These are phyloP conservation scores for Beverwykella pulmonaria DNA, from an alignment of 495 filamentous ascomycete species.

Conservation along the genomic window DNA sequence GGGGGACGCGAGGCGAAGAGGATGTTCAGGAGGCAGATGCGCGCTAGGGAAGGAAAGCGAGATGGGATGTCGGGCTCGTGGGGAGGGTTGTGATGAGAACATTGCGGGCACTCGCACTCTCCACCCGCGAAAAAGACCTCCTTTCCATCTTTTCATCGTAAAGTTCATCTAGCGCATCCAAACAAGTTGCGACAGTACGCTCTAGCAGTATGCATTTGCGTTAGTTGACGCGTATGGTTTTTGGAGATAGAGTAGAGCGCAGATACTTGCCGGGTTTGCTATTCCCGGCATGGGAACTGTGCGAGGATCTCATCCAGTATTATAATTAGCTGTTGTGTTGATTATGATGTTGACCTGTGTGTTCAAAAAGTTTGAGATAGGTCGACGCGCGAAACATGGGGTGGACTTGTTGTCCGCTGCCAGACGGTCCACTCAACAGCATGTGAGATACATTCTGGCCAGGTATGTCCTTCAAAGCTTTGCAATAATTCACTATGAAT, in stretches of 20 bases:
- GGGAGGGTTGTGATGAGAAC: slow-evolving; percentile 78
- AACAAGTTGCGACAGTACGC: slow-evolving; percentile 52
- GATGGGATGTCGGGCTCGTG: slow-evolving; percentile 69
- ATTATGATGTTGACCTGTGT: no score
- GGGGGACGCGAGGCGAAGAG: slow-evolving; percentile 56
- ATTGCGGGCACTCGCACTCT: slow-evolving; percentile 76
- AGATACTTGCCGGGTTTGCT: slow-evolving; percentile 42
- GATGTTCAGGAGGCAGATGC: slow-evolving; percentile 73
- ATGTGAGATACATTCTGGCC: no score
- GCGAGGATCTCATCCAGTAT: slow-evolving; percentile 38
- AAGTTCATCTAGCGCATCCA: slow-evolving; percentile 42
- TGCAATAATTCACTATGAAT: no score
- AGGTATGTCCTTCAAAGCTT: no score
- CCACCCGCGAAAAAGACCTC: slow-evolving; percentile 62
- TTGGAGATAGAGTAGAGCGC: slow-evolving; percentile 53
- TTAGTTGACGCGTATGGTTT: slow-evolving; percentile 71
- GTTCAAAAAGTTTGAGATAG: no score
- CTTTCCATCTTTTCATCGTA: slow-evolving; percentile 48
- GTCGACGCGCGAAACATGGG: no score
- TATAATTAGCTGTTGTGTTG: no score
- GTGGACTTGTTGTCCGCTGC: no score
- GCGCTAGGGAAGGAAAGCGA: slow-evolving; percentile 84
- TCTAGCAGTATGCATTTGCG: slow-evolving; percentile 87
- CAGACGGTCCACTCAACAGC: no score
- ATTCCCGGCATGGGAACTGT: slow-evolving; percentile 43